A percentile compares a stretch with the other conserved stretches of the same genome.
Conservation (phyloP, 2,329 filamentous ascomycete genomes). For the Talaromyces sp. region DNA sequence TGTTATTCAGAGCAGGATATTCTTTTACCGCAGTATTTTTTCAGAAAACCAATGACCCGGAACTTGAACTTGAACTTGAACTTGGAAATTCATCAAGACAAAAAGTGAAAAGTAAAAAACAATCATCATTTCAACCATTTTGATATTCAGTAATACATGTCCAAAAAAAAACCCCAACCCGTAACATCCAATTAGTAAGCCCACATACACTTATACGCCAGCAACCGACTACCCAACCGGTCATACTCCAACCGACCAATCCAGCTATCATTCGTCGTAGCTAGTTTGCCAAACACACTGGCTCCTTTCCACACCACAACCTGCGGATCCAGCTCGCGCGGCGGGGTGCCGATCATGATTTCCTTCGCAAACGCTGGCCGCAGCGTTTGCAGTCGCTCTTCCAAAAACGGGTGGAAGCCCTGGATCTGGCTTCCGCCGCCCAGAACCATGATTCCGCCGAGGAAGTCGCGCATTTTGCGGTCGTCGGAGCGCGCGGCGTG, state of each 20-base stretch:
- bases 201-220: constrained; percentile 77
- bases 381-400: constrained; percentile 69
- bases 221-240: constrained; percentile 69
- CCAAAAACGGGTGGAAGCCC: constrained; percentile 73
- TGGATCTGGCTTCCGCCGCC: constrained; percentile 78
- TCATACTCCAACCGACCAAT: constrained; percentile 85
- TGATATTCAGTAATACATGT: background rate
- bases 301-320: constrained; percentile 98
- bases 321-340: constrained; percentile 90
- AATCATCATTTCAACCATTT: background rate
- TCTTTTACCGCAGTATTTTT: background rate
- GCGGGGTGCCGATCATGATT: constrained; percentile 63
- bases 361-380: constrained; percentile 59
- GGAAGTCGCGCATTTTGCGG: constrained; percentile 84
- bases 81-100: background rate
- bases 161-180: background rate
- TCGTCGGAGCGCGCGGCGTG: constrained; percentile 85
- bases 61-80: background rate
- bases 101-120: background rate
- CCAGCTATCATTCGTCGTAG: constrained; percentile 88
- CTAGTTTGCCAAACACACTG: constrained; percentile 88
- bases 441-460: constrained; percentile 85
- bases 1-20: background rate
- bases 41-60: background rate
- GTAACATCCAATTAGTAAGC: constrained; percentile 38